These are phyloP conservation scores for Funneliformis mosseae DNA, from an alignment of 192 early-diverging fungal species.

Conservation along the genomic window DNA sequence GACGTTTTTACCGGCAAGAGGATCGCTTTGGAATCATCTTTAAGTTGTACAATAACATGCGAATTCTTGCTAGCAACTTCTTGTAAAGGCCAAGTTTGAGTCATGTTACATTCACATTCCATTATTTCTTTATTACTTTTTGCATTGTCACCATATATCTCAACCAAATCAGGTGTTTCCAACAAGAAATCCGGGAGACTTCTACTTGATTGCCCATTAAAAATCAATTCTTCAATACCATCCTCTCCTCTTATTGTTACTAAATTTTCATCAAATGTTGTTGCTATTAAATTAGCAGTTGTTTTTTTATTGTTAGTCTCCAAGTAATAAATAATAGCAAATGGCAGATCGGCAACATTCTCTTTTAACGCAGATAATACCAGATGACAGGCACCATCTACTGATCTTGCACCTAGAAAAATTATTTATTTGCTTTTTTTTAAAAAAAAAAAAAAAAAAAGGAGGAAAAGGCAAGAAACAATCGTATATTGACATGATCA, in stretches of 20 bases:
- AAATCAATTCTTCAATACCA: conserved; percentile 13
- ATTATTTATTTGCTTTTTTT: no score
- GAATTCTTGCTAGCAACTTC: not conserved
- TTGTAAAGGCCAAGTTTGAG: not conserved
- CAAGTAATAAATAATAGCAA: conserved; percentile 12
- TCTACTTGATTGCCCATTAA: conserved; percentile 19
- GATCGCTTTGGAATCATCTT: not conserved
- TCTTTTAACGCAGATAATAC: not conserved
- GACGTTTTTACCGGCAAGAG: not conserved
- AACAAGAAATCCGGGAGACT: conserved; percentile 4
- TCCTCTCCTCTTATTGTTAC: not conserved
- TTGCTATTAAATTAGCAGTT: not conserved
- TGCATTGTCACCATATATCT: not conserved
- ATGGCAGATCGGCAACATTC: conserved; percentile 7
- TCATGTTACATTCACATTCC: not conserved
- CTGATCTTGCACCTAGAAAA: conserved; percentile 25
- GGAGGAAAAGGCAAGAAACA: no score
- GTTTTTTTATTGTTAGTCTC: not conserved
- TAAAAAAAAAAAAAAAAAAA: not conserved
- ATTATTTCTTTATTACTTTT: not conserved
- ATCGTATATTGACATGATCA: not conserved
- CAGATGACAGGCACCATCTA: conserved; percentile 21
- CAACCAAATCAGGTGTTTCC: not conserved
- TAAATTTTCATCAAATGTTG: conserved; percentile 25
- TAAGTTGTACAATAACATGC: not conserved